Conservation (phyloP, 148 eudicot genomes). For the Dysphania ambrosioides region DNA sequence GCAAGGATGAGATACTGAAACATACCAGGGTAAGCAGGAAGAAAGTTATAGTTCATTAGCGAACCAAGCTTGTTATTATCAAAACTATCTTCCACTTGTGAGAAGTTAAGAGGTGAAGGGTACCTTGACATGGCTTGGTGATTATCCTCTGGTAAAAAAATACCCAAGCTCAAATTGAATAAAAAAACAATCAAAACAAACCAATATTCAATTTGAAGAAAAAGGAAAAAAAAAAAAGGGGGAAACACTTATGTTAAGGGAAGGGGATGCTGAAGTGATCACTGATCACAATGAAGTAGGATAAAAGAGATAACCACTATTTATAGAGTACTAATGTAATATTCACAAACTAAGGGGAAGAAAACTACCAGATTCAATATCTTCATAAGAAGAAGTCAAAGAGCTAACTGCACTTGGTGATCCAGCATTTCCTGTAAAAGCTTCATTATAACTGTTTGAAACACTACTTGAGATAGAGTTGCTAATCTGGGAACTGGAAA, state of each 20-base stretch:
- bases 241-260: too few species aligned
- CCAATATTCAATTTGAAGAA: too few species aligned
- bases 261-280: not conserved
- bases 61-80: constrained; percentile 26
- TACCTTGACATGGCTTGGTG: constrained; percentile 39
- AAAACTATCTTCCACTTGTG: constrained; percentile 22
- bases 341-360: not conserved
- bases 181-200: not conserved
- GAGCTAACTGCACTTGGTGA: constrained; percentile 42
- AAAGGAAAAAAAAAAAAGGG: too few species aligned
- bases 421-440: constrained; percentile 37
- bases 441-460: constrained; percentile 38
- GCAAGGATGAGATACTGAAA: constrained; percentile 3
- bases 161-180: not conserved
- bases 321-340: not conserved
- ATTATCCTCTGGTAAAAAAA: constrained; percentile 36
- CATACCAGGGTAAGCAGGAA: constrained; percentile 27
- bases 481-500: constrained; percentile 33
- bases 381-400: constrained; percentile 41
- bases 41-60: constrained; percentile 18
- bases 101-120: constrained; percentile 30
- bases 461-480: constrained; percentile 39
- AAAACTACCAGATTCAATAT: constrained; percentile 38
- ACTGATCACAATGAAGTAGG: not conserved
- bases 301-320: not conserved